phyloP scores from a whole-genome alignment of 257 asterid genomes.

The Misopates orontium region DNA sequence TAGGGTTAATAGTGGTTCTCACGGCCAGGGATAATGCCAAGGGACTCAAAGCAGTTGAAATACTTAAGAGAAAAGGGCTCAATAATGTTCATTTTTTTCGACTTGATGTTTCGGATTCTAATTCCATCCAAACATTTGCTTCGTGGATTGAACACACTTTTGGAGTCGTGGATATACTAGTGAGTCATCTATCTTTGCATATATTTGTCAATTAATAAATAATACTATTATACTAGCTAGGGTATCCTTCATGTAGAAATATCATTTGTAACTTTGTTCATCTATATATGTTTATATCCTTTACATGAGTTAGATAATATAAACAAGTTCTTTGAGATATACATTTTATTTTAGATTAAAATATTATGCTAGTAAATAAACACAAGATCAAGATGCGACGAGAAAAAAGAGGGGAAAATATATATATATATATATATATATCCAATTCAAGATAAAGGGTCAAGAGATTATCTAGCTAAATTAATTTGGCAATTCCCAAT shows the following conservation, averaged over 20 bases:
- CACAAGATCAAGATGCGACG: no score
- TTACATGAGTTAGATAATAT: no score
- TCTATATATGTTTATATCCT: neutral
- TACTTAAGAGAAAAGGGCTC: conserved; percentile 39
- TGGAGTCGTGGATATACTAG: conserved; percentile 65
- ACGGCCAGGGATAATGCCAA: conserved; percentile 63
- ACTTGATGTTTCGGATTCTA: conserved; percentile 64
- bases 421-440: no score
- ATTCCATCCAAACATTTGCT: conserved; percentile 50
- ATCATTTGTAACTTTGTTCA: neutral
- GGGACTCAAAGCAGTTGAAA: conserved; percentile 56
- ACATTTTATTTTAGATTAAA: no score
- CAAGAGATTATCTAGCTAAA: no score
- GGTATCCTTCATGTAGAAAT: no score
- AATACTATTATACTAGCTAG: no score
- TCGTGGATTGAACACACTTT: conserved; percentile 51
- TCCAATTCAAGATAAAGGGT: no score
- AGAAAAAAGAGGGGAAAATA: no score
- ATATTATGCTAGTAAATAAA: no score
- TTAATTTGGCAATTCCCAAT: no score
- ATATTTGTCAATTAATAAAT: neutral
- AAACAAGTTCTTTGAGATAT: no score
- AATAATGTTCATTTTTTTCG: conserved; percentile 44
- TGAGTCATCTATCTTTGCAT: conserved; percentile 28
- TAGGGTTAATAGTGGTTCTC: conserved; percentile 67